These are phyloP conservation scores for Spiraea crenata DNA, from an alignment of 331 rosid species.

Conservation along the genomic window DNA sequence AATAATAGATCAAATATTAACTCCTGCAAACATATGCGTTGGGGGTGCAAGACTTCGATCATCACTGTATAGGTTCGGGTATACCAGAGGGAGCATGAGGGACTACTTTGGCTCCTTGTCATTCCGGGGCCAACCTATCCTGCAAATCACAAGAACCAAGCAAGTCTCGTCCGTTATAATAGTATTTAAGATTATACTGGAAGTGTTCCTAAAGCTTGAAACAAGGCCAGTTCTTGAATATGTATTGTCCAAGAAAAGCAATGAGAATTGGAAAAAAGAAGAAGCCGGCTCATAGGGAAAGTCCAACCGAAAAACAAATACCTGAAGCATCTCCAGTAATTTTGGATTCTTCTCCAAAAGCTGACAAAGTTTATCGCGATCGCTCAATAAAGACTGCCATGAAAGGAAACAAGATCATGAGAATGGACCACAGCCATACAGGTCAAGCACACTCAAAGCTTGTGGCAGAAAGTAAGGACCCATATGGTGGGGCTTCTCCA, in stretches of 20 bases:
- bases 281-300: not conserved
- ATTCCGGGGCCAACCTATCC: conserved; percentile 73
- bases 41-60: not conserved
- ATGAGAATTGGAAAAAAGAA: not conserved
- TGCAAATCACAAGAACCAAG: conserved; percentile 39
- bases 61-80: conserved; percentile 20
- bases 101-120: conserved; percentile 14
- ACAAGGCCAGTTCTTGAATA: not conserved
- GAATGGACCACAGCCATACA: conserved; percentile 3
- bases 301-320: conserved; percentile 17
- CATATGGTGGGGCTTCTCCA: not conserved
- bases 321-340: conserved; percentile 99
- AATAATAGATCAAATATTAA: not conserved
- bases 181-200: not conserved
- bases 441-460: conserved; percentile 6
- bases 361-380: conserved; percentile 90
- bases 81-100: not conserved
- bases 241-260: not conserved
- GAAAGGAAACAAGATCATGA: conserved; percentile 24
- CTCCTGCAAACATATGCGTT: conserved; percentile 9
- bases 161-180: conserved; percentile 5
- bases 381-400: conserved; percentile 86
- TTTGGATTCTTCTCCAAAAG: conserved; percentile 99
- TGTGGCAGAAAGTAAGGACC: not conserved
- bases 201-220: conserved; percentile 3